A percentile compares a stretch with the other conserved stretches of the same genome.
These are phyloP conservation scores for Rhizoctonia solani DNA, from an alignment of 1,284 basidiomycete species.

Conservation along the genomic window DNA sequence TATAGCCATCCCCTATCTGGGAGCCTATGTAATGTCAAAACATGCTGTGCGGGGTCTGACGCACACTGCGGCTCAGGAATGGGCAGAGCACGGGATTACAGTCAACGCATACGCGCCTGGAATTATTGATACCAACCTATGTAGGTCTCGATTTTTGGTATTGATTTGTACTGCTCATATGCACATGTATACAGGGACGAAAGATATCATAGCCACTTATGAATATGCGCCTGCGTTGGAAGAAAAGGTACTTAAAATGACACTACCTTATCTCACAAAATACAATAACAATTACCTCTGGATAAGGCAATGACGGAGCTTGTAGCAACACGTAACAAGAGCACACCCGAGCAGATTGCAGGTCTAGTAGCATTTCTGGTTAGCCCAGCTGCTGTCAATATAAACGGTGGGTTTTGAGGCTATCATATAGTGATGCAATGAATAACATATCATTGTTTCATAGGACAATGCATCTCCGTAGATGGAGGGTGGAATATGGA, in stretches of 20 bases:
- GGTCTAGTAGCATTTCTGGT: conserved; percentile 2
- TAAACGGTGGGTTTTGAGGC: neutral
- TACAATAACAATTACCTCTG: neutral
- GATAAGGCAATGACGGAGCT: neutral
- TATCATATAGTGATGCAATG: no score
- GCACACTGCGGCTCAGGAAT: conserved; percentile 17
- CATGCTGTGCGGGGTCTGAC: conserved; percentile 3
- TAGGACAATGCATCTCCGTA: conserved; percentile 22
- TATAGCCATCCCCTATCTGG: neutral
- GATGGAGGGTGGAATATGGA: conserved; percentile 7
- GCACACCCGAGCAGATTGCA: conserved; percentile 12
- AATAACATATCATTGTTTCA: neutral
- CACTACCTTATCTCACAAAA: no score
- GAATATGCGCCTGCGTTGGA: neutral
- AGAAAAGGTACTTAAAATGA: neutral
- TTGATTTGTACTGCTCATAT: neutral
- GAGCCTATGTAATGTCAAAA: conserved; percentile 9
- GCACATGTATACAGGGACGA: neutral
- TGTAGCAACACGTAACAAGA: conserved; percentile 7
- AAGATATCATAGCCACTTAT: conserved; percentile 1
- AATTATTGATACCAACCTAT: conserved; percentile 11
- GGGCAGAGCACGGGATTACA: conserved; percentile 10
- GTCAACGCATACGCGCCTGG: conserved; percentile 29
- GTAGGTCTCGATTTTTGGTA: neutral
- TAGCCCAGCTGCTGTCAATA: conserved; percentile 16